Base-by-base conservation (phyloP, 169 alveolate species). In the Perkinsus olseni region DNA sequence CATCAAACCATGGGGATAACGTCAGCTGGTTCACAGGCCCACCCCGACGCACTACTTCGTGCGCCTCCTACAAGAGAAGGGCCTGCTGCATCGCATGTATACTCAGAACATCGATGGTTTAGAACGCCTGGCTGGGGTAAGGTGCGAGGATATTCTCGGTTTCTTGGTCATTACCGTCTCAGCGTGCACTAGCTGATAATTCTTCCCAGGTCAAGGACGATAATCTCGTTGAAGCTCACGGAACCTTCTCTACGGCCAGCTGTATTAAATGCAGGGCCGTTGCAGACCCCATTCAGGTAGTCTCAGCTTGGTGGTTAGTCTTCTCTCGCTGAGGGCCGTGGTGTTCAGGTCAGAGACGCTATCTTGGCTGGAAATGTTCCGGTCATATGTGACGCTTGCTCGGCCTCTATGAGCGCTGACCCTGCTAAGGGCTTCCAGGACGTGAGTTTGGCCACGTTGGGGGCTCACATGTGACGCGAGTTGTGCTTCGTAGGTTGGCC, bases 41-140 rank as follows among this genome's bases (percentile, higher is more conserved):
- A 96, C 98, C 20, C 91, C 95, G 20, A 95, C 97, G 74, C 98
- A 96, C 90, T 94, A 95, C 74, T 96, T 96, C 51, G 93, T 96
- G 4, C 93, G 93, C 28, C 91, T 95, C 4, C 91, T 96, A n/a
- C 91, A 96, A 48, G 91, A 95, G 38, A 93, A 94, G 91, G 95
- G 92, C 4, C 24, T 94, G 38, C 91, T 96, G 24, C 50, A 74
- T 11, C 92, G 93, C 51, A 94, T 95, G 91, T 95, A 95, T 50
- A 96, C 98, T 20, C 96, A 97, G 94, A 97, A 97, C 93, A 97
- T 97, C 74, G 98, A 97, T 95, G 96, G 97, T 36, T 91, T 97
- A 37, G 98, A 97, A 94, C 92, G 91, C 51, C 96, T 97, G 92
- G 98, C 97, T 28, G 97, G 97, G 11, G 93, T 96, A 21, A 92